These are phyloP conservation scores for Aspergillus ostianus DNA, from an alignment of 495 filamentous ascomycete genomes.

Conservation along the genomic window DNA sequence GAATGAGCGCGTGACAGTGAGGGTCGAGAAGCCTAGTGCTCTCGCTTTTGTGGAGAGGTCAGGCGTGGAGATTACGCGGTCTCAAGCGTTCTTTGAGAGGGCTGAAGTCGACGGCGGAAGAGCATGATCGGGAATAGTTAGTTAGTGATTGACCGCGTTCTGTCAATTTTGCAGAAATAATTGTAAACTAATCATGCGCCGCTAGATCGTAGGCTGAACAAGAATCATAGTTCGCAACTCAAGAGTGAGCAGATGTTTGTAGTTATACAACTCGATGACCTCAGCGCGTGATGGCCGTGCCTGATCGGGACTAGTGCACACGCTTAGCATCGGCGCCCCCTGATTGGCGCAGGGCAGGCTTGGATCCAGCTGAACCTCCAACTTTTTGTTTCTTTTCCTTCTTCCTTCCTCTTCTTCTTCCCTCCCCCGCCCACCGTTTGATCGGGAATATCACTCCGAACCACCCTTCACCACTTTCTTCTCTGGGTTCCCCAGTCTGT, in stretches of 20 bases:
- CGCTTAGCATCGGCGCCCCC: conserved; percentile 20
- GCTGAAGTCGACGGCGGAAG: neutral
- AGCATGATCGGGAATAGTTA: conserved; percentile 11
- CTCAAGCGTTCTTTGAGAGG: conserved; percentile 45
- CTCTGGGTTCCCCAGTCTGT: neutral
- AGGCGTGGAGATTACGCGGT: conserved; percentile 56
- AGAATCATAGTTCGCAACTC: no score
- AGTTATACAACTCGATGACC: conserved; percentile 3
- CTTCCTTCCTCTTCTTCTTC: conserved; percentile 3
- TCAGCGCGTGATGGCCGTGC: conserved; percentile 6
- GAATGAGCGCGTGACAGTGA: conserved; percentile 51
- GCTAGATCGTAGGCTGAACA: neutral
- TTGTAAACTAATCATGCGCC: neutral
- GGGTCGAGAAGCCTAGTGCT: conserved; percentile 58
- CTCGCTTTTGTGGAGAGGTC: conserved; percentile 54
- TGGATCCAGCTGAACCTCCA: neutral
- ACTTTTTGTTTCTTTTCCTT: conserved; percentile 10
- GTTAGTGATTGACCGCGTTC: neutral
- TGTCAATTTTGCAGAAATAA: neutral
- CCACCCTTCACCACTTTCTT: neutral
- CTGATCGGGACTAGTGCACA: conserved; percentile 12
- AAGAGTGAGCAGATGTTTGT: no score
- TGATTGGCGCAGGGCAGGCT: conserved; percentile 19
- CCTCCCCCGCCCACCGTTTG: neutral
- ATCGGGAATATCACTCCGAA: conserved; percentile 1